Base-by-base conservation (phyloP, 257 asterid species). In the Nicotiana benthamiana region DNA sequence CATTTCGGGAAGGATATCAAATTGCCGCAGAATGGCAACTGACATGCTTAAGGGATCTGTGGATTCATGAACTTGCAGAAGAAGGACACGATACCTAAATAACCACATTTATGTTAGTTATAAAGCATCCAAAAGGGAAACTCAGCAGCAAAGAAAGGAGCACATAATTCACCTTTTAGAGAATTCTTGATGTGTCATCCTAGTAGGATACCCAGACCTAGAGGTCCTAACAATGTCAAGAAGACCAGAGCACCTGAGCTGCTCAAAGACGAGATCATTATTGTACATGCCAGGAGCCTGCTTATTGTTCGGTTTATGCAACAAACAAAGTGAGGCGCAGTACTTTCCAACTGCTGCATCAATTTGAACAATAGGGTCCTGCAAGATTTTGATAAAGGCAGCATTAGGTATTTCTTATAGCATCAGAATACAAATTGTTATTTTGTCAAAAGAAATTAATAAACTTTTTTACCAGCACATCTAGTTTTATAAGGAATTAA, bases 301-400 rank as follows among this genome's bases (percentile, higher is more conserved):
- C 85, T 90, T 90, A 60, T 81, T 88, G 81, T 93, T 95, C 83
- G 99, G 97, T 85, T 90, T 83, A 95, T 90, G 83, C 99, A 95
- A 74, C 87, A 90, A 70, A 95, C 87, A 88, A 93, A 93, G 87
- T 93, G 99, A 65, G 97, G 97, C 18, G 82, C 80, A 18, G 99
- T 93, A 82, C 86, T 88, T 82, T 91, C 99, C 81, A 95, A 92
- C 86, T 91, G 93, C 86, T 88, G 94, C 90, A 93, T 89, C 85
- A 93, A 87, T 81, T 90, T 86, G 84, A 90, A 93, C 82, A 95
- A 83, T 84, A 90, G 91, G n/a, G 43, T 80, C 90, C 98, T 95
- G 91, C 90, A 89, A 84, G 77, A 61, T 62, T 79, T 80, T 80
- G 76, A 43, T 43, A 22, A 46, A 54, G 54, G 26, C 59, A n/a